phyloP scores from a whole-genome alignment of 345 rosid species.

The Bretschneidera sinensis region DNA sequence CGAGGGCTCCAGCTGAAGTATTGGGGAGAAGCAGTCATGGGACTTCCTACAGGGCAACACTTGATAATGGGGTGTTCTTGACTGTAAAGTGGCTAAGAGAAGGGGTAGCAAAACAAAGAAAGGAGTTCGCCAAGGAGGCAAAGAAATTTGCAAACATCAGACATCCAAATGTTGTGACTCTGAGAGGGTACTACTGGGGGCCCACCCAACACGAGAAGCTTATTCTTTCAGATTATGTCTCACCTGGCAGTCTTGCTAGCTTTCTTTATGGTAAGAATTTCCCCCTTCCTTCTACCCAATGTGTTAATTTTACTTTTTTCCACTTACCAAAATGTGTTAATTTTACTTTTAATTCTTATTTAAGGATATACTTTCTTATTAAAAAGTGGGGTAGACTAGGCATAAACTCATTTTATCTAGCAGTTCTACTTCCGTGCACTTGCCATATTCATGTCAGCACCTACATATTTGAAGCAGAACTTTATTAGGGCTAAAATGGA shows the following conservation, averaged over 20 bases:
- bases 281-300: no score
- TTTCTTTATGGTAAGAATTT: slow-evolving; percentile 91
- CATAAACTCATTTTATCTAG: no score
- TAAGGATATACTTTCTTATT: no score
- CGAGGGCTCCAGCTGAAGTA: slow-evolving; percentile 99
- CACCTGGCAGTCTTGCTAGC: slow-evolving; percentile 96
- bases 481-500: no score
- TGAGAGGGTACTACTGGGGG: slow-evolving; percentile 98
- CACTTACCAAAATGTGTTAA: no score
- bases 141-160: slow-evolving; percentile 90
- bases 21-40: slow-evolving; percentile 98
- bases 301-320: no score
- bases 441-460: background rate
- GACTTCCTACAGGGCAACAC: slow-evolving; percentile 88
- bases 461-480: background rate
- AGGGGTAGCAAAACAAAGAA: slow-evolving; percentile 95
- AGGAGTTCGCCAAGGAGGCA: slow-evolving; percentile 94
- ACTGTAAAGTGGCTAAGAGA: slow-evolving; percentile 98
- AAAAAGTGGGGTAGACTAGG: no score
- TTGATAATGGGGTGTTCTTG: slow-evolving; percentile 78
- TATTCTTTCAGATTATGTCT: slow-evolving; percentile 85
- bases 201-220: slow-evolving; percentile 99
- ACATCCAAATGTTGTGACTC: slow-evolving; percentile 95
- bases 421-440: no score
- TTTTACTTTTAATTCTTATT: no score